These are phyloP conservation scores for Calonectria naviculata DNA, from an alignment of 2,329 filamentous ascomycete species.

Conservation along the genomic window DNA sequence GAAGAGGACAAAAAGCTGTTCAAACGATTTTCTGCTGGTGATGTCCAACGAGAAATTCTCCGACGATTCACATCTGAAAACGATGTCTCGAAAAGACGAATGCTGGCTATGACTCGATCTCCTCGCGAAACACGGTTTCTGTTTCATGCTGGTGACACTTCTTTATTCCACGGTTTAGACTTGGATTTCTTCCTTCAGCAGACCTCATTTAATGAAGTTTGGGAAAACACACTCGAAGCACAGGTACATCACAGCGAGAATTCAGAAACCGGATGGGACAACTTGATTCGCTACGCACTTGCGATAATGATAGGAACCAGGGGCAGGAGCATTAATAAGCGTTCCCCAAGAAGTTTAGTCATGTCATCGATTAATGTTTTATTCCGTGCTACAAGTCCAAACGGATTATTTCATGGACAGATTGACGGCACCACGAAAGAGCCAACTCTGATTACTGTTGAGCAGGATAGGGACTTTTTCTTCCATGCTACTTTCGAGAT, in stretches of 20 bases:
- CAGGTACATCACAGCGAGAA: neutral
- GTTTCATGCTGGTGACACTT: neutral
- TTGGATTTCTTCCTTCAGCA: neutral
- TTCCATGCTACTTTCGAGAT: neutral
- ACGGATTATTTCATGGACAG: neutral
- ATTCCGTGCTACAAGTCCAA: neutral
- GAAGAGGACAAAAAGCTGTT: neutral
- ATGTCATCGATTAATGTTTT: neutral
- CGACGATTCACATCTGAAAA: neutral
- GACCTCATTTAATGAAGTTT: neutral
- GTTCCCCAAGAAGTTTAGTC: neutral
- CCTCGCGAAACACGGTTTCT: neutral
- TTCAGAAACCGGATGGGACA: neutral
- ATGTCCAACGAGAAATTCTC: neutral
- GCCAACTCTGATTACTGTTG: neutral
- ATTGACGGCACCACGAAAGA: neutral
- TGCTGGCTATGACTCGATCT: neutral
- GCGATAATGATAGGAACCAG: neutral
- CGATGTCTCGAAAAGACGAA: neutral
- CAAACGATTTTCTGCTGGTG: neutral
- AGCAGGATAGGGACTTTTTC: neutral
- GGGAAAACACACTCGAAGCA: neutral
- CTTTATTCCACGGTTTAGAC: neutral
- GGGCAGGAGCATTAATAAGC: neutral
- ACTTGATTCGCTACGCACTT: neutral